Conservation (phyloP, 2,329 filamentous ascomycete species). For the Zasmidium angulare region DNA sequence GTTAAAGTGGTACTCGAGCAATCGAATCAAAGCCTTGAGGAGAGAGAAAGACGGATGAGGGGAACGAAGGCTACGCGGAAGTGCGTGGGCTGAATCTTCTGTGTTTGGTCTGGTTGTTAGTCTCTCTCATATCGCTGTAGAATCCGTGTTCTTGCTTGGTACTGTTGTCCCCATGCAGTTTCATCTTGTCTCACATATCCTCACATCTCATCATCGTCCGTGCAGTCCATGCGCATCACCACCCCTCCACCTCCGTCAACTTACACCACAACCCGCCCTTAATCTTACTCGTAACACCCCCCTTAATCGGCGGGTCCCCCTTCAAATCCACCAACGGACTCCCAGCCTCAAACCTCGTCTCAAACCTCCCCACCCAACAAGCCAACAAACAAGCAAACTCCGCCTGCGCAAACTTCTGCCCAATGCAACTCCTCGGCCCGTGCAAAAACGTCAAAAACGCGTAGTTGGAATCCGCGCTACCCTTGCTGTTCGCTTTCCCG, state of each 20-base stretch:
- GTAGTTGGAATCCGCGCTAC: slow-evolving; percentile 61
- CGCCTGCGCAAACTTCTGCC: slow-evolving; percentile 29
- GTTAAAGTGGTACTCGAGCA: too few species aligned
- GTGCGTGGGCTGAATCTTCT: too few species aligned
- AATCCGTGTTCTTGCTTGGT: too few species aligned
- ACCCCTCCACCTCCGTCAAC: slow-evolving; percentile 66
- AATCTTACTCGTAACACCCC: slow-evolving; percentile 70
- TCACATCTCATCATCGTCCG: neutral
- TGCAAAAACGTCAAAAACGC: slow-evolving; percentile 46
- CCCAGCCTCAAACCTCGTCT: slow-evolving; percentile 63
- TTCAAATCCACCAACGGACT: slow-evolving; percentile 33
- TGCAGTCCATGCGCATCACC: slow-evolving; percentile 44
- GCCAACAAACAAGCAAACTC: slow-evolving; percentile 77
- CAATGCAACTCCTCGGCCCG: slow-evolving; percentile 34
- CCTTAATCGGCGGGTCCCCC: slow-evolving; percentile 64
- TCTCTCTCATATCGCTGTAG: too few species aligned
- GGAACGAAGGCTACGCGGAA: too few species aligned
- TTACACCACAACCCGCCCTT: slow-evolving; percentile 69
- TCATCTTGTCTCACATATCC: neutral
- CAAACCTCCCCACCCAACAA: slow-evolving; percentile 72
- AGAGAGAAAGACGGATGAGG: too few species aligned
- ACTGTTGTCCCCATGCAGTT: neutral
- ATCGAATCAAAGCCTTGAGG: too few species aligned
- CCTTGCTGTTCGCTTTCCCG: slow-evolving; percentile 59
- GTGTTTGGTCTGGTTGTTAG: too few species aligned